Base-by-base conservation (phyloP, 1,284 basidiomycete species). In the Cryptococcus amylolentus region DNA sequence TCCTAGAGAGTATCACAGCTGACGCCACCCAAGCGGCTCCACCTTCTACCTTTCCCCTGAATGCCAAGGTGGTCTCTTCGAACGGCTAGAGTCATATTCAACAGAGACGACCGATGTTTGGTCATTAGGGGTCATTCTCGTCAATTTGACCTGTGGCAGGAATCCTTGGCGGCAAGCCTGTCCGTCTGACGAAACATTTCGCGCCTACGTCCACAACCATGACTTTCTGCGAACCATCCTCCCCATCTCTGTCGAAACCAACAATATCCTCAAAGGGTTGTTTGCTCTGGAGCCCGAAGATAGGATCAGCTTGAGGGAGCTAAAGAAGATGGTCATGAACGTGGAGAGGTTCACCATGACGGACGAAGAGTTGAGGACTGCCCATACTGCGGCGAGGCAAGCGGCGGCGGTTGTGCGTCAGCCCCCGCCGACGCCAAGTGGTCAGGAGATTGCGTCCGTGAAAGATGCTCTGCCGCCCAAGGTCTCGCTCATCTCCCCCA, bases 81-180 rank as follows among this genome's bases (percentile, higher is more conserved):
- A 72, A 28, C 63, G 71, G 8, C 69, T 81, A 14, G 85, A 77
- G 78, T 83, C 70, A 26, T 95, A 91, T 79, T 87, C 84, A 47
- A 87, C 90, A 20, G 80, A 80, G 23, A 81, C 84, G 58, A 88
- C 86, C 72, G 94, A 98, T 71, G 83, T 97, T 58, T 98, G 94
- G 94, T 86, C 93, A 3, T 81, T 97, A 54, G 95, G 95, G 43
- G 93, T 98, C 68, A 82, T 84, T 62, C 87, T 98, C 47, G 87
- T 98, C 74, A 95, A 94, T 78, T 83, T 97, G 76, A 85, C 91
- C 49, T 88, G 88, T 56, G 88, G 89, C n/a, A 84, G 88, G 43
- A 90, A 89, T 72, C 93, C 91, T 5, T 97, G 94, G 94, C 83
- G 84, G 61, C 81, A 83, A 65, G 91, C 93, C 4, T 84, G 81